Evolutionary conservation across 2,329 filamentous ascomycete species (phyloP).

Genomic region (Ceratocystis destructans): DNA sequence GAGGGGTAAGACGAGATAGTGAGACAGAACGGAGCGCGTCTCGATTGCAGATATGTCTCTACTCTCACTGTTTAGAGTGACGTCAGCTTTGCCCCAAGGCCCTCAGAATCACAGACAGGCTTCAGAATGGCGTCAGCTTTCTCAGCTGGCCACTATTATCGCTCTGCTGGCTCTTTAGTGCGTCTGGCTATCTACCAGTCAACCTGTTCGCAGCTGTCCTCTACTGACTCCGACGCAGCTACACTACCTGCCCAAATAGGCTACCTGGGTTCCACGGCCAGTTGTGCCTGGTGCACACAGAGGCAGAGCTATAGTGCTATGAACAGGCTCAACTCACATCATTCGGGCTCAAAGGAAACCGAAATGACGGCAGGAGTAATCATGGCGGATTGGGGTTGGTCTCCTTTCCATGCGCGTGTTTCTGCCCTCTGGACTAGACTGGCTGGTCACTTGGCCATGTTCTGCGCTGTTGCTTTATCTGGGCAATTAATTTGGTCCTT

Average conservation of each 20-base stretch:
- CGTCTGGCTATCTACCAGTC: background rate
- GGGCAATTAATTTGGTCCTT: background rate
- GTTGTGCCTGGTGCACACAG: background rate
- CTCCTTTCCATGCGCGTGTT: background rate
- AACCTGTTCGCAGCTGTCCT: background rate
- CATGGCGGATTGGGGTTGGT: background rate
- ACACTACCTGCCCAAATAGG: background rate
- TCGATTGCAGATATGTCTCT: background rate
- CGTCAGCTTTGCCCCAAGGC: background rate
- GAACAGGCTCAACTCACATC: background rate
- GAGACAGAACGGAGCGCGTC: background rate
- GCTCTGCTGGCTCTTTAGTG: background rate
- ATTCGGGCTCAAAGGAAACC: background rate
- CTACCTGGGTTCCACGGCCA: background rate
- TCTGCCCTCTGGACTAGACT: background rate
- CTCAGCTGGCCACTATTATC: background rate
- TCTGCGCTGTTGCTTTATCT: background rate
- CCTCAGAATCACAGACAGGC: background rate
- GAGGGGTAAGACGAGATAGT: background rate
- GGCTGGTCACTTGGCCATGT: background rate
- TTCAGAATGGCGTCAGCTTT: background rate
- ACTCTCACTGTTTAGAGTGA: background rate
- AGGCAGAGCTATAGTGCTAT: background rate
- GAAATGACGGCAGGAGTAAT: background rate
- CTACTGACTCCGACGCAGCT: background rate